phyloP scores from a whole-genome alignment of 164 flowering plant genomes.

The Aristolochia fimbriata region DNA sequence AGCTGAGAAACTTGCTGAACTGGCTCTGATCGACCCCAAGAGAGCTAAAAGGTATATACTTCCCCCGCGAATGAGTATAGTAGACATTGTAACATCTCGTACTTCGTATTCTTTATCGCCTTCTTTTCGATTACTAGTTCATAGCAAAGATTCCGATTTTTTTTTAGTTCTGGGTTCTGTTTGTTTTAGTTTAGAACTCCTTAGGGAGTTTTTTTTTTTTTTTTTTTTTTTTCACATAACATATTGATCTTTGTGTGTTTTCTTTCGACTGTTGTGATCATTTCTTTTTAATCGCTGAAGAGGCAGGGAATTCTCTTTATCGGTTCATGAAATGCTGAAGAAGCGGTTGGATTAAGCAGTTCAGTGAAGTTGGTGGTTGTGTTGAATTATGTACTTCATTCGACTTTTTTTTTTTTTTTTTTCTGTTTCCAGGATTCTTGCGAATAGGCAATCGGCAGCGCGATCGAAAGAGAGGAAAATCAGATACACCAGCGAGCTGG shows the following conservation, averaged over 20 bases:
- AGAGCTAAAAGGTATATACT: slow-evolving; percentile 12
- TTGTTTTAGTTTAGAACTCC: no score
- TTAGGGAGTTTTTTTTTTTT: no score
- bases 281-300: no score
- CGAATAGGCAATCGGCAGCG: slow-evolving; percentile 93
- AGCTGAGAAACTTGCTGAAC: slow-evolving; percentile 16
- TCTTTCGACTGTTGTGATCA: no score
- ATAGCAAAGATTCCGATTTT: no score
- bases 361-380: neutral
- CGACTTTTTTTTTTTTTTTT: neutral
- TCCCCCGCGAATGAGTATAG: neutral
- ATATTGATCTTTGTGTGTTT: no score
- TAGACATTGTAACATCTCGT: neutral
- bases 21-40: slow-evolving; percentile 14
- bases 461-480: slow-evolving; percentile 88
- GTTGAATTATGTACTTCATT: neutral
- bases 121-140: neutral
- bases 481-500: slow-evolving; percentile 40
- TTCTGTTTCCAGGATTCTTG: slow-evolving; percentile 57
- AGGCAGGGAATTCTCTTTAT: no score
- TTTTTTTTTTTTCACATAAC: no score
- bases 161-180: no score
- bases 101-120: neutral
- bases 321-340: no score
- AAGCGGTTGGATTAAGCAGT: neutral